phyloP scores from a whole-genome alignment of 192 early-diverging fungal species.

The Coemansia pectinata region DNA sequence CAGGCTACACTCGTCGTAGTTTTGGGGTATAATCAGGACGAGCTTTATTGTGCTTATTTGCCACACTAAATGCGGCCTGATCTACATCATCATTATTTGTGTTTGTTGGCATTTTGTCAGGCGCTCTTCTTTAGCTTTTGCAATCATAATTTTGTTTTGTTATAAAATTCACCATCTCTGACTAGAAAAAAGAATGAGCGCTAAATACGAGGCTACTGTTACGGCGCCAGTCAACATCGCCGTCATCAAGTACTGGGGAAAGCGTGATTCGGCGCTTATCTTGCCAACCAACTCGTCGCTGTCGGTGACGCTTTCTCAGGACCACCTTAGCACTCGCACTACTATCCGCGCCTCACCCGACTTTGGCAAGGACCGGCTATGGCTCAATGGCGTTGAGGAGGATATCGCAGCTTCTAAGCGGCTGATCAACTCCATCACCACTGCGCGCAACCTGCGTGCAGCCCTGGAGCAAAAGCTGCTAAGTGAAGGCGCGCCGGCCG shows the following conservation, averaged over 20 bases:
- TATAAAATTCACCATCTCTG: neutral
- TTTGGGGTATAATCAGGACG: too few relatives aligned
- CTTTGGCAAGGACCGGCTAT: constrained; percentile 76
- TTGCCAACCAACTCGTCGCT: constrained; percentile 98
- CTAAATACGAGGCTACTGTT: constrained; percentile 68
- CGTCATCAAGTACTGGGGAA: constrained; percentile 99
- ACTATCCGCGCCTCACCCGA: constrained; percentile 71
- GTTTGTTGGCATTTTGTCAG: neutral
- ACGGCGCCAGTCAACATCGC: constrained; percentile 99
- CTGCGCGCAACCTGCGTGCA: constrained; percentile 71
- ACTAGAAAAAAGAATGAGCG: constrained; percentile 14
- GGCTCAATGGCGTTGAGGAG: constrained; percentile 95
- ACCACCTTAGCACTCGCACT: constrained; percentile 94
- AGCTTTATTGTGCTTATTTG: too few relatives aligned
- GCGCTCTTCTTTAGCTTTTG: too few relatives aligned
- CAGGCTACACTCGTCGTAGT: neutral
- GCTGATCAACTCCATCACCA: constrained; percentile 78
- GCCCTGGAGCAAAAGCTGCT: constrained; percentile 60
- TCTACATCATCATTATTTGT: neutral
- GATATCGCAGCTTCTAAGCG: constrained; percentile 78
- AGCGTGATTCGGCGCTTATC: constrained; percentile 85
- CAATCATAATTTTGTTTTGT: neutral
- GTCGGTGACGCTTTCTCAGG: constrained; percentile 94
- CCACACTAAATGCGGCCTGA: too few relatives aligned
- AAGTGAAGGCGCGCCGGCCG: constrained; percentile 2